Conservation (phyloP, 2,329 filamentous ascomycete genomes). For the Fusarium mexicanum region DNA sequence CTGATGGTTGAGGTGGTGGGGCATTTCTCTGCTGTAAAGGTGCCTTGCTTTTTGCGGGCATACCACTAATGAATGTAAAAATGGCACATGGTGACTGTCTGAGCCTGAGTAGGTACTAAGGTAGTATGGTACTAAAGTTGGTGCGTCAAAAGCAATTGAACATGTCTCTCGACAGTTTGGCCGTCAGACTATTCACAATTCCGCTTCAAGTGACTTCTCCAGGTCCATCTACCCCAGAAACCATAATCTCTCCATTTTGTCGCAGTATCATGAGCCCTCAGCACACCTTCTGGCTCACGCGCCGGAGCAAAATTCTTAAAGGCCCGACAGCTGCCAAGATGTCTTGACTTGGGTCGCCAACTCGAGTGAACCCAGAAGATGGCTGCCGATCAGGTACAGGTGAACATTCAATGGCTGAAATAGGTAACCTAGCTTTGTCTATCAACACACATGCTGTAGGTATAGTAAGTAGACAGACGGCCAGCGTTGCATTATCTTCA, state of each 20-base stretch:
- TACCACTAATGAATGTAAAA: neutral
- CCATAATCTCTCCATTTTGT: neutral
- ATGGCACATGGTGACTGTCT: constrained; percentile 34
- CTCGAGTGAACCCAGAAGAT: constrained; percentile 17
- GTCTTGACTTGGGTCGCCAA: constrained; percentile 6
- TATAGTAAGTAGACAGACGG: constrained; percentile 2
- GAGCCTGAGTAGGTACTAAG: neutral
- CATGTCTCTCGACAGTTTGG: neutral
- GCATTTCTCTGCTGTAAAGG: constrained; percentile 9
- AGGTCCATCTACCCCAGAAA: neutral
- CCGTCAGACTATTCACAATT: neutral
- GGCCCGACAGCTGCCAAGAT: constrained; percentile 36
- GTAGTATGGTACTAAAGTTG: neutral
- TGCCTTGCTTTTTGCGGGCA: constrained; percentile 29
- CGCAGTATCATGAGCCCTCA: neutral
- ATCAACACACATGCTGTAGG: constrained; percentile 11
- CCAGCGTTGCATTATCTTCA: constrained; percentile 10
- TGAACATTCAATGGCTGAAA: constrained; percentile 35
- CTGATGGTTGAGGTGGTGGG: constrained; percentile 14
- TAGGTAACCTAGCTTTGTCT: constrained; percentile 7
- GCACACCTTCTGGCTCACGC: constrained; percentile 24
- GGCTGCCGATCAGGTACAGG: constrained; percentile 41
- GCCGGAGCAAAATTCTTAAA: constrained; percentile 18
- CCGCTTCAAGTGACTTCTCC: neutral
- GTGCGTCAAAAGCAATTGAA: constrained; percentile 4